Evolutionary conservation across 441 rosid genomes (phyloP).

Genomic region (Euphorbia corollata): DNA sequence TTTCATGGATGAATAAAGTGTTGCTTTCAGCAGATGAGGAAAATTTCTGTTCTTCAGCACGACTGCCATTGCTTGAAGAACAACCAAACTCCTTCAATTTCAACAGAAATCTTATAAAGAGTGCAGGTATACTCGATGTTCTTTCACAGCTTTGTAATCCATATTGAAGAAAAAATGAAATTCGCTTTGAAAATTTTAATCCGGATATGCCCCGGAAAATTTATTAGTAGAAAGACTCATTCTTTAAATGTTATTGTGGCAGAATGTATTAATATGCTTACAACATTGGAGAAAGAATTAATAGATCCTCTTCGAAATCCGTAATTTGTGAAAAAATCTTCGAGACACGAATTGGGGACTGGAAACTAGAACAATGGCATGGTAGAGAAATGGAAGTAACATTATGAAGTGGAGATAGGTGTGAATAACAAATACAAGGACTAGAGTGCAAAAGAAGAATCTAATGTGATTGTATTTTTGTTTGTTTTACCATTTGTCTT

Average conservation of each 20-base stretch:
- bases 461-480: too few species aligned
- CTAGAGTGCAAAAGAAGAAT: background rate
- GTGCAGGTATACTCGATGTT: slow-evolving; percentile 30
- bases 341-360: too few species aligned
- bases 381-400: too few species aligned
- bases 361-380: background rate
- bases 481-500: too few species aligned
- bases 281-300: slow-evolving; percentile 26
- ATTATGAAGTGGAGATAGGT: too few species aligned
- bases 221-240: background rate
- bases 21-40: slow-evolving; percentile 24
- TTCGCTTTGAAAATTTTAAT: background rate
- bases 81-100: slow-evolving; percentile 23
- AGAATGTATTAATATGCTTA: slow-evolving; percentile 25
- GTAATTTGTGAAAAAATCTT: background rate
- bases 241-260: slow-evolving; percentile 6
- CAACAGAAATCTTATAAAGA: slow-evolving; percentile 23
- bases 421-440: background rate
- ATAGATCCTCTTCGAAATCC: slow-evolving; percentile 27
- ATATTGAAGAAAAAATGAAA: background rate
- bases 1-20: slow-evolving; percentile 42
- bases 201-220: too few species aligned
- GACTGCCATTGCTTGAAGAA: slow-evolving; percentile 20
- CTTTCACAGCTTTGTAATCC: background rate
- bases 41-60: slow-evolving; percentile 18